These are phyloP conservation scores for Sutorius australiensis DNA, from an alignment of 768 basidiomycete genomes.

Conservation along the genomic window DNA sequence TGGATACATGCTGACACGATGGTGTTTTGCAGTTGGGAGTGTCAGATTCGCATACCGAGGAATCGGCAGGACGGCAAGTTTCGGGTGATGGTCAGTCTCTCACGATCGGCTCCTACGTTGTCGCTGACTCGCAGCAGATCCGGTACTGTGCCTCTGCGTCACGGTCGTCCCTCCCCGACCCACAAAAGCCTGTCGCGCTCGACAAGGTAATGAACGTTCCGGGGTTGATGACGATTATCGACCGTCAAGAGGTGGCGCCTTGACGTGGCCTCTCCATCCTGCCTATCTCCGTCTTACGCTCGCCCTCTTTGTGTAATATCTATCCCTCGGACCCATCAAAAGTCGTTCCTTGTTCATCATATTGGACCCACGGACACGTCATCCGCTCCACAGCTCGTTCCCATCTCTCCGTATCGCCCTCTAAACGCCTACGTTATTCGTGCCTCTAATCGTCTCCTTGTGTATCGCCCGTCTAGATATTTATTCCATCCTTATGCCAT, in stretches of 20 bases:
- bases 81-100: conserved; percentile 52
- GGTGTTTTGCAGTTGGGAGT: conserved; percentile 51
- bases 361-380: too few relatives aligned
- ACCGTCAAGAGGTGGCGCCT: conserved; percentile 33
- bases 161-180: conserved; percentile 48
- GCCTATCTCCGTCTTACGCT: not conserved
- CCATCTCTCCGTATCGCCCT: too few relatives aligned
- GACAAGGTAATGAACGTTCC: conserved; percentile 59
- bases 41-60: conserved; percentile 55
- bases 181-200: conserved; percentile 58
- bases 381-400: too few relatives aligned
- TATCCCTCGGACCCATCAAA: too few relatives aligned
- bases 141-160: conserved; percentile 60
- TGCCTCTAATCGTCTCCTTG: too few relatives aligned
- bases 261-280: conserved; percentile 5
- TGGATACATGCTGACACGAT: too few relatives aligned
- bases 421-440: too few relatives aligned
- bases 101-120: not conserved
- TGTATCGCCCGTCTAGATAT: too few relatives aligned
- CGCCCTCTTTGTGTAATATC: not conserved
- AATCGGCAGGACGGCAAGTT: conserved; percentile 46
- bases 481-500: too few relatives aligned
- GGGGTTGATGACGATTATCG: conserved; percentile 72
- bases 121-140: conserved; percentile 41
- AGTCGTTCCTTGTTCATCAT: too few relatives aligned